Evolutionary conservation across 1,139 yeast genomes (phyloP).

Genomic region (Hyphopichia khmerensis): DNA sequence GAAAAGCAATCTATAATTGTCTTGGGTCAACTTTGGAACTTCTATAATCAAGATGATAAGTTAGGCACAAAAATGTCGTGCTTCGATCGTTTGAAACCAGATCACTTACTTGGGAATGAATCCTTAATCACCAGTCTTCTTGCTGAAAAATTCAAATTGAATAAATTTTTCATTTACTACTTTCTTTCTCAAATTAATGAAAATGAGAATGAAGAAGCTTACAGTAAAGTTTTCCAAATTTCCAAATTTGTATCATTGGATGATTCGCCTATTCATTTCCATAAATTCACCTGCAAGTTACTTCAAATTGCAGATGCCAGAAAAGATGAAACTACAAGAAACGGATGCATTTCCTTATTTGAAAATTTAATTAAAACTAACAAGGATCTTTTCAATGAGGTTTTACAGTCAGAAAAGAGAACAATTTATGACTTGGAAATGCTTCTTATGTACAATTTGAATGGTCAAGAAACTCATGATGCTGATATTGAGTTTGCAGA

Average conservation of each 20-base stretch:
- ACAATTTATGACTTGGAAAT: conserved; percentile 63
- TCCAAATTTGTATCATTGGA: conserved; percentile 22
- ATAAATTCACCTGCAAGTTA: conserved; percentile 20
- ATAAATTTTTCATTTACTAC: conserved; percentile 30
- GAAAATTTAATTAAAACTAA: conserved; percentile 44
- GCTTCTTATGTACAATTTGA: conserved; percentile 61
- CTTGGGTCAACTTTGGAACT: conserved; percentile 45
- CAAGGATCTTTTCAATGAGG: conserved; percentile 37
- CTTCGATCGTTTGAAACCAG: conserved; percentile 16
- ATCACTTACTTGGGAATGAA: conserved; percentile 12
- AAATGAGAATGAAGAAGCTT: conserved; percentile 10
- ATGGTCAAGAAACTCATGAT: conserved; percentile 17
- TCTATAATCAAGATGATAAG: conserved; percentile 18
- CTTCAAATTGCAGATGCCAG: conserved; percentile 11
- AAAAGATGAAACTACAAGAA: conserved; percentile 20
- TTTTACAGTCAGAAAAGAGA: conserved; percentile 34
- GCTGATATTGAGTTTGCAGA: conserved; percentile 23
- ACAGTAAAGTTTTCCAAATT: conserved; percentile 14
- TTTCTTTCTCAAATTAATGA: conserved; percentile 16
- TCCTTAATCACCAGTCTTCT: conserved; percentile 14
- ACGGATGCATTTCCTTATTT: conserved; percentile 38
- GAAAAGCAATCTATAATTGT: conserved; percentile 36
- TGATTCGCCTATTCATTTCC: conserved; percentile 19
- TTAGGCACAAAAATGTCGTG: conserved; percentile 10
- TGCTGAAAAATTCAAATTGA: conserved; percentile 29